Evolutionary conservation across 2,329 filamentous ascomycete genomes (phyloP), one percentile per base, ranked within the genome.

Genomic region (Pseudogymnoascus sp.): DNA sequence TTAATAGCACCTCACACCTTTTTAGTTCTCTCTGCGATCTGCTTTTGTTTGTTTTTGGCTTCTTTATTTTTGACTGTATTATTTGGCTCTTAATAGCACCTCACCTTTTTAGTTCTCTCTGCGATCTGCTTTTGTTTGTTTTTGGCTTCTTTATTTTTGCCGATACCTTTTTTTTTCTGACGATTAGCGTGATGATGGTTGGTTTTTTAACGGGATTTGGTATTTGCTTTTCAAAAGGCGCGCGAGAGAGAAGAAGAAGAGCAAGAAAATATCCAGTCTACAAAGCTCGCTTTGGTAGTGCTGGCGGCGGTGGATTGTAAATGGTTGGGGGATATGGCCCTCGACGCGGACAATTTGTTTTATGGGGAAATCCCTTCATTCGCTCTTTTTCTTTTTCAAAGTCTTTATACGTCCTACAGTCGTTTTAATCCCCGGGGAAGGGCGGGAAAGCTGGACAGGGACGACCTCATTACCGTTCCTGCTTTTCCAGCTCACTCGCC

Each of bases 131-230:
- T 29, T 29, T 23, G 23, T 63, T 71, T 69, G 66, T 70, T 69
- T 63, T 61, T 67, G 55, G 69, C 65, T 63, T 67, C 64, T 41
- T 63, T 62, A 49, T 64, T 59, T 64, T 63, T 68, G 62, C 60
- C 33, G 43, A 60, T 62, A 63, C 26, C 31, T 64, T 65, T 19
- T 19, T 19, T 19, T 19, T 72, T 70, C 68, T 64, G 59, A 67
- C 12, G n/a, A 67, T 72, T 73, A 73, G 72, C 71, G 72, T 72
- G 68, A 73, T 71, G 72, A 73, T 64, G 66, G 69, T 4, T 65
- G 58, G 38, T 37, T 61, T 41, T 41, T 41, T 35, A 41, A 41
- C 38, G 38, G 38, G 38, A 41, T 41, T 21, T 41, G 38, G 38
- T 10, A 19, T 41, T 21, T 19, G 16, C 16, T 41, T 41, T 41